phyloP scores from a whole-genome alignment of 1,284 basidiomycete species.

The Xerocomus minutiporus region DNA sequence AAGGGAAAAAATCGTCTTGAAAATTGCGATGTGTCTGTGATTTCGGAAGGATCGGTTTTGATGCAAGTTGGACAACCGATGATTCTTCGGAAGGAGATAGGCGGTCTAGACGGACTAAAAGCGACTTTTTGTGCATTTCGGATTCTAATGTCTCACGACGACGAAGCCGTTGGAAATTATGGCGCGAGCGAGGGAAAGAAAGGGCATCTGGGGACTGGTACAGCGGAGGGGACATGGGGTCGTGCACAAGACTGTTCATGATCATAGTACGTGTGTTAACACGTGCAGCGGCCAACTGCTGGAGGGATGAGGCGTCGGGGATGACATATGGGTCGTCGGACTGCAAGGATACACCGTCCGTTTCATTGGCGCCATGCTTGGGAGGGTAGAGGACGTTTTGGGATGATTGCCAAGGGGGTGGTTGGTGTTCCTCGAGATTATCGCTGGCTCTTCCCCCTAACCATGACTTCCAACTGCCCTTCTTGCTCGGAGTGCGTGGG shows the following conservation, averaged over 20 bases:
- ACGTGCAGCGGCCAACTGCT: slow-evolving; percentile 26
- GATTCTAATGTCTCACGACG: slow-evolving; percentile 41
- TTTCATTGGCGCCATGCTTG: slow-evolving; percentile 20
- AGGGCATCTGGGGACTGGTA: slow-evolving; percentile 40
- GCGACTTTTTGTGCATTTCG: slow-evolving; percentile 45
- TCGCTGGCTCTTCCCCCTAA: slow-evolving; percentile 34
- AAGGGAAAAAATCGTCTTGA: slow-evolving; percentile 41
- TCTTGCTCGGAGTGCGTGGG: slow-evolving; percentile 37
- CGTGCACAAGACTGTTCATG: slow-evolving; percentile 39
- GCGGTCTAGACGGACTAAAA: slow-evolving; percentile 46
- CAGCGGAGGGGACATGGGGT: slow-evolving; percentile 49
- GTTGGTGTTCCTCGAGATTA: slow-evolving; percentile 19
- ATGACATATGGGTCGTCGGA: slow-evolving; percentile 31
- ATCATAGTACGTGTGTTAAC: slow-evolving; percentile 34
- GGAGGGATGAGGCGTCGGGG: slow-evolving; percentile 10
- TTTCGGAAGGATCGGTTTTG: slow-evolving; percentile 33
- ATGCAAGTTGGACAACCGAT: slow-evolving; percentile 47
- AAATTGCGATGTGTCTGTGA: slow-evolving; percentile 8
- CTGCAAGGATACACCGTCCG: slow-evolving; percentile 19
- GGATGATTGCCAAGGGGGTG: slow-evolving; percentile 17
- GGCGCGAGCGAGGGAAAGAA: slow-evolving; percentile 63
- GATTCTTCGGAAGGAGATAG: slow-evolving; percentile 44
- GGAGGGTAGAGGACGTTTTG: slow-evolving; percentile 10
- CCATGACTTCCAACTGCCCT: slow-evolving; percentile 50
- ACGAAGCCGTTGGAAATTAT: slow-evolving; percentile 38